A percentile compares a stretch with the other conserved stretches of the same genome.
These are phyloP conservation scores for Penicillium maclennaniae DNA, from an alignment of 495 filamentous ascomycete species.

Conservation along the genomic window DNA sequence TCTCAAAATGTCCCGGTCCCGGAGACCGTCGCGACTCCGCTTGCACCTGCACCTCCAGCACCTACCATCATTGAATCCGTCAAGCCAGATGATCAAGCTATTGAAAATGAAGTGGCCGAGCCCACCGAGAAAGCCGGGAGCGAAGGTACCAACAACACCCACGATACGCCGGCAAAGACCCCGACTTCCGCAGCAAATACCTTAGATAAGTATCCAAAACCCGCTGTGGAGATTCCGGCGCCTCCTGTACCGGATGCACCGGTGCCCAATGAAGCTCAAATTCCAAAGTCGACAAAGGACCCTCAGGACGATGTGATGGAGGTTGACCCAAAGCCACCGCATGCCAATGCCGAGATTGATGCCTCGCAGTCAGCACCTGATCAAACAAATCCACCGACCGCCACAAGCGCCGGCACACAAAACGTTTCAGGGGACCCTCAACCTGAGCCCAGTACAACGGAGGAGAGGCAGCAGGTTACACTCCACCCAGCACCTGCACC, in stretches of 20 bases:
- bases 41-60: not conserved
- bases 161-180: conserved; percentile 1
- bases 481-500: not conserved
- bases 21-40: not conserved
- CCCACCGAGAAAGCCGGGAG: not conserved
- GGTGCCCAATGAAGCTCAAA: not conserved
- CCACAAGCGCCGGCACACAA: conserved; percentile 8
- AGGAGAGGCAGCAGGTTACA: conserved; percentile 1
- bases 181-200: not conserved
- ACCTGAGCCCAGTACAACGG: not conserved
- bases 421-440: conserved; percentile 4
- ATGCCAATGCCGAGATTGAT: not conserved
- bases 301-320: conserved; percentile 9
- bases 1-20: not conserved
- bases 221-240: conserved; percentile 13
- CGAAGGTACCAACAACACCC: not conserved
- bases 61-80: not conserved
- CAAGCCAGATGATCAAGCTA: not conserved
- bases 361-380: not conserved
- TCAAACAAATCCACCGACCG: conserved; percentile 2
- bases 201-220: not conserved
- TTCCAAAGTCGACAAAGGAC: not conserved
- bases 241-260: not conserved
- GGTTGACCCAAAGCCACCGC: conserved; percentile 8
- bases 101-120: not conserved